Conservation (phyloP, 768 basidiomycete species). For the Rhizopogon vinicolor region DNA sequence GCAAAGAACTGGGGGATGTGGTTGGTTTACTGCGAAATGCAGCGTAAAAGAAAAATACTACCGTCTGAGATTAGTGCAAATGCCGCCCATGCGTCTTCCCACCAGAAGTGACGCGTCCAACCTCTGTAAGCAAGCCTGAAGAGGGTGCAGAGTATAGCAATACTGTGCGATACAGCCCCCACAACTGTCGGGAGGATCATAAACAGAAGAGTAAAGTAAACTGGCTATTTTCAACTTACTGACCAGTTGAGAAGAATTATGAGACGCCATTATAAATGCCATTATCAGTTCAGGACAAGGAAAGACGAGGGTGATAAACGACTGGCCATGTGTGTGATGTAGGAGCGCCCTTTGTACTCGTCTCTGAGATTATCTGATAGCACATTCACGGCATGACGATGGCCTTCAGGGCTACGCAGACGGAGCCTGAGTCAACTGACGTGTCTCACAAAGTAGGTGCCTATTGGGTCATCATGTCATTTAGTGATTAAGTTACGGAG, state of each 20-base stretch:
- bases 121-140: constrained; percentile 20
- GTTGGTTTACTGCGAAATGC: background rate
- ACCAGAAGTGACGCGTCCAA: constrained; percentile 16
- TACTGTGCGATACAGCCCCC: constrained; percentile 13
- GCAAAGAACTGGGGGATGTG: constrained; percentile 1
- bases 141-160: constrained; percentile 16
- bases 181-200: constrained; percentile 4
- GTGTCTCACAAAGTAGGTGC: background rate
- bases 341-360: background rate
- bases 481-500: background rate
- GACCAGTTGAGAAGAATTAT: background rate
- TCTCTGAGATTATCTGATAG: background rate
- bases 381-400: background rate
- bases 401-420: background rate
- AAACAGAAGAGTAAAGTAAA: background rate
- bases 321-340: background rate
- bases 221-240: background rate
- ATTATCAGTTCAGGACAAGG: background rate
- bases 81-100: constrained; percentile 19
- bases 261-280: background rate
- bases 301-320: background rate
- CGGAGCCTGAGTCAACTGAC: no score
- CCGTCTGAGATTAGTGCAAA: constrained; percentile 12
- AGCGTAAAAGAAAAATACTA: background rate
- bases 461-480: background rate